Evolutionary conservation across 2,329 filamentous ascomycete species (phyloP).

Genomic region (Verticillium zaregamsianum): DNA sequence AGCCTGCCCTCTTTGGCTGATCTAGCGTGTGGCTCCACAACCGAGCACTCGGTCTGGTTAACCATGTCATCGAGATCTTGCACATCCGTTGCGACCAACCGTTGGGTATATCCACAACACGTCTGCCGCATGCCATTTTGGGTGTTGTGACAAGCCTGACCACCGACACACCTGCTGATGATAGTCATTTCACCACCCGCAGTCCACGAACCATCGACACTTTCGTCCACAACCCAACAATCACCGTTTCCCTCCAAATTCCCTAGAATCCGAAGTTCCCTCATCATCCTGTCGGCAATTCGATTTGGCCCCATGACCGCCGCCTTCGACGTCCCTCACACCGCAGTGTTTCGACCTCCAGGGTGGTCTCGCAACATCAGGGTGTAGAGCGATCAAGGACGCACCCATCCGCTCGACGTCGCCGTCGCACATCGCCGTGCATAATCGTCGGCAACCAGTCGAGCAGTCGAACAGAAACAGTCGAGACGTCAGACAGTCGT

Average conservation of each 20-base stretch:
- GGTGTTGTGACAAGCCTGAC: slow-evolving; percentile 4
- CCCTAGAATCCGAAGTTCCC: not conserved
- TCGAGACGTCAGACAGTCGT: not conserved
- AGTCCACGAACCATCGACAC: not conserved
- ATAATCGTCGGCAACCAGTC: no score
- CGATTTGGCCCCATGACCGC: not conserved
- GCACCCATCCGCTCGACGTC: not conserved
- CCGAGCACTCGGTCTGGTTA: slow-evolving; percentile 12
- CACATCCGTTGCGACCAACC: slow-evolving; percentile 8
- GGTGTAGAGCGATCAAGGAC: not conserved
- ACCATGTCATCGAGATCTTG: slow-evolving; percentile 15
- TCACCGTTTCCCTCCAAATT: not conserved
- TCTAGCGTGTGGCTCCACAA: slow-evolving; percentile 13
- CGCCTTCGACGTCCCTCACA: not conserved
- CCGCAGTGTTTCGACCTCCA: not conserved
- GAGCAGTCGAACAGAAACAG: no score
- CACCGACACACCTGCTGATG: not conserved
- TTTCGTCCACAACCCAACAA: not conserved
- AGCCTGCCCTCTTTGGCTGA: slow-evolving; percentile 11
- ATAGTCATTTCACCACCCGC: not conserved
- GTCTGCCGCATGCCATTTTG: slow-evolving; percentile 6
- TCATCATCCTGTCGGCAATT: not conserved
- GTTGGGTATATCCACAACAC: slow-evolving; percentile 13
- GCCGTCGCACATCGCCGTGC: not conserved
- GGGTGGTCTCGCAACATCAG: not conserved